Percentiles rank a stretch among this genome's conserved stretches.
Evolutionary conservation across 306 rosid genomes (phyloP).

Genomic region (Ceratonia siliqua): DNA sequence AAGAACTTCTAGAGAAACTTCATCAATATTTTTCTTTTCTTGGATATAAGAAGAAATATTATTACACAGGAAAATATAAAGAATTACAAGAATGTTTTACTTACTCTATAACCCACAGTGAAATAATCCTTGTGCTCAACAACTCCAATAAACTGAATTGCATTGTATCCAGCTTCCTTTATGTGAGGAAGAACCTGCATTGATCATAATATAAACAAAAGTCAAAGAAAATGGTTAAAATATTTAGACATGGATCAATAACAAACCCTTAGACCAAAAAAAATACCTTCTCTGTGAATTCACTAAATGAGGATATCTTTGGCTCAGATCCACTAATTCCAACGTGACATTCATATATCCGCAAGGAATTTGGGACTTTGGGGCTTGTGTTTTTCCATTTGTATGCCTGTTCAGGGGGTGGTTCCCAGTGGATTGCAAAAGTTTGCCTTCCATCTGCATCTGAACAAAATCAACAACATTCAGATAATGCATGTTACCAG

Average conservation of each 20-base stretch:
- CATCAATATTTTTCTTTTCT: background rate
- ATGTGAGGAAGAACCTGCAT: constrained; percentile 89
- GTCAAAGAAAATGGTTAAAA: constrained; percentile 14
- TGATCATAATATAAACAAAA: constrained; percentile 23
- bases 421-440: constrained; percentile 96
- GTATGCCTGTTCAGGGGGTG: constrained; percentile 79
- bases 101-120: constrained; percentile 92
- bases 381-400: constrained; percentile 76
- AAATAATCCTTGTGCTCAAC: constrained; percentile 95
- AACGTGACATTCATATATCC: constrained; percentile 93
- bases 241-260: background rate
- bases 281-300: constrained; percentile 65
- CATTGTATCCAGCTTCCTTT: constrained; percentile 88
- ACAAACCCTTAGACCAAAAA: background rate
- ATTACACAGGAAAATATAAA: constrained; percentile 1
- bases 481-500: constrained; percentile 11
- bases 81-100: constrained; percentile 36
- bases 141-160: constrained; percentile 88
- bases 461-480: constrained; percentile 38
- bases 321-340: constrained; percentile 96
- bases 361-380: constrained; percentile 66
- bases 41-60: background rate
- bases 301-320: constrained; percentile 74
- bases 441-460: constrained; percentile 75
- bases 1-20: constrained; percentile 21